phyloP scores from a whole-genome alignment of 2,329 filamentous ascomycete species.

The Juglanconis juglandina region DNA sequence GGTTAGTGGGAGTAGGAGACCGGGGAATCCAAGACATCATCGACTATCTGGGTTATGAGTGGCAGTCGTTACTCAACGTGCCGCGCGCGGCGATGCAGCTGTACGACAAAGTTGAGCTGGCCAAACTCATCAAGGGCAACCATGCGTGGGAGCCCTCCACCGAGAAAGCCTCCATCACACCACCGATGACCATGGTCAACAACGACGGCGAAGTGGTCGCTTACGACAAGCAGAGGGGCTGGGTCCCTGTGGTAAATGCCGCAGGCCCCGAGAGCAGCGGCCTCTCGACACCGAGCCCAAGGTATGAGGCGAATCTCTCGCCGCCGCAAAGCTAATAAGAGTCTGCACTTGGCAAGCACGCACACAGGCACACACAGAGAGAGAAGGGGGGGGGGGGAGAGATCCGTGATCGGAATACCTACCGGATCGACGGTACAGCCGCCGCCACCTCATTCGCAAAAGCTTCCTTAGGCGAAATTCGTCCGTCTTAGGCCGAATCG shows the following conservation, averaged over 20 bases:
- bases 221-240: conserved; percentile 8
- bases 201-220: conserved; percentile 16
- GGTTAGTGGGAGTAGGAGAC: conserved; percentile 44
- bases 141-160: conserved; percentile 36
- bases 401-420: too few relatives aligned
- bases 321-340: not conserved
- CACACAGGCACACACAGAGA: too few relatives aligned
- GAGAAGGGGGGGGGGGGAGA: too few relatives aligned
- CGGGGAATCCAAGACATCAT: conserved; percentile 44
- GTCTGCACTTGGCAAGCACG: too few relatives aligned
- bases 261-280: not conserved
- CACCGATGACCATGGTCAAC: conserved; percentile 13
- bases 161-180: not conserved
- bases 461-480: too few relatives aligned
- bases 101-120: conserved; percentile 33
- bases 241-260: not conserved
- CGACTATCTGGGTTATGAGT: conserved; percentile 36
- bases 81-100: conserved; percentile 37
- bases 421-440: too few relatives aligned
- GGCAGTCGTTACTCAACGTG: conserved; percentile 38
- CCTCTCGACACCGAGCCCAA: not conserved
- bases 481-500: not conserved
- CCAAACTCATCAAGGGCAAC: conserved; percentile 42
- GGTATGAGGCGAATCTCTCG: not conserved
- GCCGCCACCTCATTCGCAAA: too few relatives aligned